These are phyloP conservation scores for Hibiscus syriacus DNA, from an alignment of 345 rosid species.

Conservation along the genomic window DNA sequence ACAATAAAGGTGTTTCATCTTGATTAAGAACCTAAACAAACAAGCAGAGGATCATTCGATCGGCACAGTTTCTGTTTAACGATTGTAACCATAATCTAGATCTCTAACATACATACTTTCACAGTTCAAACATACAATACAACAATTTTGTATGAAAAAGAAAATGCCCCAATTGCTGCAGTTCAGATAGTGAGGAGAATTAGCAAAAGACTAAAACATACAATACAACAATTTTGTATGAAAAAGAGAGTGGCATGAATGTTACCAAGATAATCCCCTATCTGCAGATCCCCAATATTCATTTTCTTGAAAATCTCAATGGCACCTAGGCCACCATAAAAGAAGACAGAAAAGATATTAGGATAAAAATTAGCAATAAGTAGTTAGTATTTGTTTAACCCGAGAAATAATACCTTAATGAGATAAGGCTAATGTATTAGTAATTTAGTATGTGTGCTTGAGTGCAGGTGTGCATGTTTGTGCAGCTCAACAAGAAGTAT, in stretches of 20 bases:
- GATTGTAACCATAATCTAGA: slow-evolving; percentile 1
- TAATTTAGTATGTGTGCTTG: not conserved
- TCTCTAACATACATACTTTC: slow-evolving; percentile 43
- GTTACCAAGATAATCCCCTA: slow-evolving; percentile 83
- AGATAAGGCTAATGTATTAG: not conserved
- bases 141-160: not conserved
- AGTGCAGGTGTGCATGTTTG: not conserved
- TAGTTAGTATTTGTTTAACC: not conserved
- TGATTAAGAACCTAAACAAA: slow-evolving; percentile 73
- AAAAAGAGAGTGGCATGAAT: not conserved
- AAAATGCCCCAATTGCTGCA: slow-evolving; percentile 90
- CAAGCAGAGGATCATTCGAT: not conserved
- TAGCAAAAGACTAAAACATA: slow-evolving; percentile 3
- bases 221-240: not conserved
- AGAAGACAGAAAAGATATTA: not conserved
- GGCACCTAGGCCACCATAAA: slow-evolving; percentile 46
- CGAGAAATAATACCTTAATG: not conserved
- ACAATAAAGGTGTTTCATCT: slow-evolving; percentile 82
- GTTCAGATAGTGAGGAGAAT: slow-evolving; percentile 12
- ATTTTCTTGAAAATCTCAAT: slow-evolving; percentile 59
- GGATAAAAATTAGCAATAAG: not conserved
- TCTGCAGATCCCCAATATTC: slow-evolving; percentile 53
- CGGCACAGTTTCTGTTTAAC: not conserved
- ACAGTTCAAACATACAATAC: slow-evolving; percentile 60
- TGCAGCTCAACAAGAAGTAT: not conserved